Percentiles rank a stretch among this genome's conserved stretches.
Evolutionary conservation across 2,329 filamentous ascomycete genomes (phyloP).

Genomic region (Sarocladium kiliense): DNA sequence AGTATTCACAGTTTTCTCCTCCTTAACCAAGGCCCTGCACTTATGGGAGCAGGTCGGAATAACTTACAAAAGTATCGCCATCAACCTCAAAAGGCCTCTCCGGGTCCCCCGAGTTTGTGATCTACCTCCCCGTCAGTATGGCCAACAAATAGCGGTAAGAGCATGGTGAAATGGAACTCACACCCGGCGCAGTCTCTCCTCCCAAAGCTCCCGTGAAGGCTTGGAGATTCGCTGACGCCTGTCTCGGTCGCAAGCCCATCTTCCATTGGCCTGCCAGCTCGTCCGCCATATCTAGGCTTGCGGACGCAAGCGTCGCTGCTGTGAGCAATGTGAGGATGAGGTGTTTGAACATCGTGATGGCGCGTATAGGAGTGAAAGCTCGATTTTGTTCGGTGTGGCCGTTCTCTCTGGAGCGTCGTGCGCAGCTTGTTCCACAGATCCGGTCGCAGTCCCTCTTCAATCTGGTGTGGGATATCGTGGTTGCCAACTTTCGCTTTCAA

Average conservation of each 20-base stretch:
- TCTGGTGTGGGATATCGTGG: too few relatives aligned
- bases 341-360: neutral
- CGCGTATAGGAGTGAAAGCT: too few relatives aligned
- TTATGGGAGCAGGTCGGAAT: too few relatives aligned
- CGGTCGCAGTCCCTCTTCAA: too few relatives aligned
- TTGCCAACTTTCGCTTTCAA: too few relatives aligned
- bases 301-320: neutral
- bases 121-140: conserved; percentile 18
- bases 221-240: conserved; percentile 32
- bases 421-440: too few relatives aligned
- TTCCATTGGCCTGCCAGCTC: conserved; percentile 30
- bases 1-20: too few relatives aligned
- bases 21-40: too few relatives aligned
- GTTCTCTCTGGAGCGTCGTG: too few relatives aligned
- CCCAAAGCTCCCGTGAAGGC: conserved; percentile 35
- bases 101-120: conserved; percentile 33
- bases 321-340: conserved; percentile 1
- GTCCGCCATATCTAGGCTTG: conserved; percentile 21
- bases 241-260: conserved; percentile 29
- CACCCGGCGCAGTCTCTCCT: conserved; percentile 28
- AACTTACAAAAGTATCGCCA: conserved; percentile 39
- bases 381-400: neutral
- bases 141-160: too few relatives aligned
- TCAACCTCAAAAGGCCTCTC: conserved; percentile 36
- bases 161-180: too few relatives aligned